These are phyloP conservation scores for Simmondsia chinensis DNA, from an alignment of 148 eudicot genomes.

Conservation along the genomic window DNA sequence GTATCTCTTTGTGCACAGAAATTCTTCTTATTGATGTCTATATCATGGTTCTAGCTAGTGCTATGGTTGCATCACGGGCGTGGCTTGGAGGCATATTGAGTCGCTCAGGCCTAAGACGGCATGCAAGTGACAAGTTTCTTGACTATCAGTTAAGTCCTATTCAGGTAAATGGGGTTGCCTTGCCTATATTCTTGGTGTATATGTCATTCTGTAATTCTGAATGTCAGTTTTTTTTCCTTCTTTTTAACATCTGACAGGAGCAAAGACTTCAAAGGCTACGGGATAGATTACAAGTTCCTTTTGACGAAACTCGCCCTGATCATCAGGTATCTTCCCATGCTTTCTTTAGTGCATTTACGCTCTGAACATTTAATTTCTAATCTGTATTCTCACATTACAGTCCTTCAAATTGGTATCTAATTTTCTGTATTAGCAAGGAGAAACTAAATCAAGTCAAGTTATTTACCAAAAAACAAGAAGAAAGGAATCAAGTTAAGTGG, in stretches of 20 bases:
- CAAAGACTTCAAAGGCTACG: conserved; percentile 49
- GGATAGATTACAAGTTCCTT: conserved; percentile 49
- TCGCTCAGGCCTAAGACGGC: conserved; percentile 53
- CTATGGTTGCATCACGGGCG: conserved; percentile 95
- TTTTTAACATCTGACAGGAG: conserved; percentile 35
- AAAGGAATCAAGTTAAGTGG: too few relatives aligned
- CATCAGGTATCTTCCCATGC: conserved; percentile 54
- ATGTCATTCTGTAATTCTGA: not conserved
- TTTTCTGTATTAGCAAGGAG: too few relatives aligned
- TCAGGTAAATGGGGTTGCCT: conserved; percentile 38
- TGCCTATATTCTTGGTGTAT: not conserved
- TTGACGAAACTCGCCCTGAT: conserved; percentile 52
- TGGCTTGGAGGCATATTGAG: conserved; percentile 81
- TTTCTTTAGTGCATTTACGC: not conserved
- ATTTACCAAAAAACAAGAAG: too few relatives aligned
- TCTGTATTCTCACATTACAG: conserved; percentile 2
- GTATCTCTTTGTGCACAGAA: not conserved
- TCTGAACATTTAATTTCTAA: not conserved
- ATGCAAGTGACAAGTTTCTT: conserved; percentile 35
- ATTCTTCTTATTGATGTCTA: conserved; percentile 11
- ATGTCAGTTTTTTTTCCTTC: not conserved
- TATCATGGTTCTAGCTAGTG: conserved; percentile 57
- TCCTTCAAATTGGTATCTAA: too few relatives aligned
- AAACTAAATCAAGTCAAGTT: too few relatives aligned
- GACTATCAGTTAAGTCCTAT: conserved; percentile 41